Evolutionary conservation across 2,329 filamentous ascomycete genomes (phyloP), one percentile per base, ranked within the genome.

Genomic region (Dactylellina drechsleri): DNA sequence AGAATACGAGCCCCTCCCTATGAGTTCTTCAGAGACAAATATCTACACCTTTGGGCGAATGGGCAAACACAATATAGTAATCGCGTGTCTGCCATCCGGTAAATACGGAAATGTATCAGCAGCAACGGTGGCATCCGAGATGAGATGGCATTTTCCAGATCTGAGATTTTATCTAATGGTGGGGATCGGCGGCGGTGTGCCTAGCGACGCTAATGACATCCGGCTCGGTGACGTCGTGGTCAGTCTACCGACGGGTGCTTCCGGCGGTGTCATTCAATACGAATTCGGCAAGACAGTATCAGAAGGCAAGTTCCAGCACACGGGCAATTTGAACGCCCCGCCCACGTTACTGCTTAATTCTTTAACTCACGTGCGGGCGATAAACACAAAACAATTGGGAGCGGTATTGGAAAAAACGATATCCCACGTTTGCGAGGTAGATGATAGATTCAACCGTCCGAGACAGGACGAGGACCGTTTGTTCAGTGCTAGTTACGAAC

Each of bases 41-140:
- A 56, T 56, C 16, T 80, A 80, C 61, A 74, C 58, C 0, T 73
- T 79, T 36, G 80, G 79, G 20, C 45, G 54, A 6, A 76, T 79
- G 13, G 61, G 65, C 10, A 20, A 41, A 15, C 59, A 66, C 28
- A 66, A 66, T 31, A 8, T 80, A 18, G 76, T 77, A 16, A 76
- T 77, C 2, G 76, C 77, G 6, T 74, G 70, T 52, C 64, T 80
- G n/a, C 78, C 78, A 13, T 40, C 56, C 5, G 62, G 71, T 6
- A 68, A 65, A 20, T 71, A 76, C 18, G 77, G 77, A 15, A 78
- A 56, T 0, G 47, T 52, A 52, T 52, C 47, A 23, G 47, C 47
- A 23, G 78, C 77, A 2, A 60, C 50, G 10, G 77, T 77, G 36
- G 76, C 75, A 26, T 66, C 15, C 8, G n/a, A 78, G 16, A 77